These are phyloP conservation scores for Solanum raphanifolium DNA, from an alignment of 257 asterid genomes.

Conservation along the genomic window DNA sequence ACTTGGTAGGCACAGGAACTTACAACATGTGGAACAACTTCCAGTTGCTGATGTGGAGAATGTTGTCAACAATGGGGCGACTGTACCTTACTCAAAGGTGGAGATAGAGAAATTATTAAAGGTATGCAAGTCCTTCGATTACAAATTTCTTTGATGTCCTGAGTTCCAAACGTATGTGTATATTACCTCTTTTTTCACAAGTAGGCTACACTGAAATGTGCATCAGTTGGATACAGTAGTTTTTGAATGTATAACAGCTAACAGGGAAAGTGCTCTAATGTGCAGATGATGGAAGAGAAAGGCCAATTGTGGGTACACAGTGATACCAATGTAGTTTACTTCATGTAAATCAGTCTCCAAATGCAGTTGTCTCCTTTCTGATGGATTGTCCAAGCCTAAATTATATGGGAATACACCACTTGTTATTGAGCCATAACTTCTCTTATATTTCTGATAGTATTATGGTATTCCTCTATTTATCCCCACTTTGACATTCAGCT, in stretches of 20 bases:
- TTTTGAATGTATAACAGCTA: not conserved
- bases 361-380: not conserved
- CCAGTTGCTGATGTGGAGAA: slow-evolving; percentile 57
- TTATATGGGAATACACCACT: not conserved
- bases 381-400: not conserved
- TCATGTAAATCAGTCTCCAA: slow-evolving; percentile 4
- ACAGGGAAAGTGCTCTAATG: not conserved
- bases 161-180: not conserved
- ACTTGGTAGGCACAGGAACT: slow-evolving; percentile 59
- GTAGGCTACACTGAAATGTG: not conserved
- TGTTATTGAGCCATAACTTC: not conserved
- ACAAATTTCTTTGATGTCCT: not conserved
- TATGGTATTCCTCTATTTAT: not conserved
- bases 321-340: slow-evolving; percentile 22
- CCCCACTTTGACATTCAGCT: not conserved
- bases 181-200: not conserved
- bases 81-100: slow-evolving; percentile 42
- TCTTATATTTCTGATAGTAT: not conserved
- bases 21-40: slow-evolving; percentile 69
- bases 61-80: slow-evolving; percentile 54
- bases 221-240: not conserved
- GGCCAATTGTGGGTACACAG: slow-evolving; percentile 35
- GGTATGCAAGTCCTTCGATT: slow-evolving; percentile 24
- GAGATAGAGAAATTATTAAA: slow-evolving; percentile 62
- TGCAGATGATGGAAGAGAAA: slow-evolving; percentile 59